Evolutionary conservation across 306 rosid genomes (phyloP).

Genomic region (Leucaena leucocephala): DNA sequence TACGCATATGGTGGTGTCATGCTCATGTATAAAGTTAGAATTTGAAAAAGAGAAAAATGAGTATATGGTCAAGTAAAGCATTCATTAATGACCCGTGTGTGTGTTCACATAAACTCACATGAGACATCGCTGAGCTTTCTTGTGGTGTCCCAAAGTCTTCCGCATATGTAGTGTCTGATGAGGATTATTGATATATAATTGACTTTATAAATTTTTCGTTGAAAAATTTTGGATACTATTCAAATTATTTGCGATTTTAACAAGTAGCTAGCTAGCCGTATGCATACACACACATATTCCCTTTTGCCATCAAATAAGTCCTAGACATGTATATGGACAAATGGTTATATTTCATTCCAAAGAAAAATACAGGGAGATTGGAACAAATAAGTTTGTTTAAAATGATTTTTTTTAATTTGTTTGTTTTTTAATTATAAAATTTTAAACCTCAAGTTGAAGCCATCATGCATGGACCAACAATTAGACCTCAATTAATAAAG

Average conservation of each 20-base stretch:
- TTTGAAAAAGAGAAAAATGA: background rate
- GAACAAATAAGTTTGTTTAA: background rate
- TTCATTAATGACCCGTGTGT: background rate
- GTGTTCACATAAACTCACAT: background rate
- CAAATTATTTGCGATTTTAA: background rate
- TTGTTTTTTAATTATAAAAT: slow-evolving; percentile 17
- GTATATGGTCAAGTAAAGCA: slow-evolving; percentile 26
- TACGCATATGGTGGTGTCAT: slow-evolving; percentile 12
- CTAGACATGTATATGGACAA: background rate
- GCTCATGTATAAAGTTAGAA: background rate
- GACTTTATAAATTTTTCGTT: background rate
- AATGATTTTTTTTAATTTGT: background rate
- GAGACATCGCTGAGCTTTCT: slow-evolving; percentile 8
- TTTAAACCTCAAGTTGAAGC: slow-evolving; percentile 25
- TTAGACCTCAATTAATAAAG: background rate
- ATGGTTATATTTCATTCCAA: background rate
- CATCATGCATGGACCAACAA: slow-evolving; percentile 32
- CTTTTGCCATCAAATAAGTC: background rate
- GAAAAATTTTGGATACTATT: slow-evolving; percentile 1
- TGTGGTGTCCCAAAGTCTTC: background rate
- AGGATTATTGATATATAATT: slow-evolving; percentile 1
- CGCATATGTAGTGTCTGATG: background rate
- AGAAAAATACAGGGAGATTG: background rate
- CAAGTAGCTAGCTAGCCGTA: background rate
- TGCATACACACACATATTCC: background rate